phyloP scores from a whole-genome alignment of 2,329 filamentous ascomycete genomes.

The Aaosphaeria pasadenensis region DNA sequence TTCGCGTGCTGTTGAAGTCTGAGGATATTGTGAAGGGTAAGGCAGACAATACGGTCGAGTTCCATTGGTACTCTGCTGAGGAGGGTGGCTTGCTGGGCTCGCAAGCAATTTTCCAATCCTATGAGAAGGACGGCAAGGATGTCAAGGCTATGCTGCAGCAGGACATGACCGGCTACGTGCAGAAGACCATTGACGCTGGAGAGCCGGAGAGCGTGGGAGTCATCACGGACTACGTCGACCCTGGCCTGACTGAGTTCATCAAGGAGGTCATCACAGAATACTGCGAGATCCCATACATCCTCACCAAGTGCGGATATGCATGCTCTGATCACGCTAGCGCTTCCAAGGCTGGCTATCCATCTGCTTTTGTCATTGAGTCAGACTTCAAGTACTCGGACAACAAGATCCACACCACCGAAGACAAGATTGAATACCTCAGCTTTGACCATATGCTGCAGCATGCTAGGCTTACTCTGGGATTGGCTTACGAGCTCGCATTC shows the following conservation, averaged over 20 bases:
- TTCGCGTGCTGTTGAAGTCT: conserved; percentile 76
- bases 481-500: conserved; percentile 82
- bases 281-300: conserved; percentile 81
- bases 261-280: conserved; percentile 85
- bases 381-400: conserved; percentile 63
- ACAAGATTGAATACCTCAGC: conserved; percentile 68
- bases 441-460: conserved; percentile 94
- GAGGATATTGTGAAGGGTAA: conserved; percentile 67
- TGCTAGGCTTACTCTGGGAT: conserved; percentile 75
- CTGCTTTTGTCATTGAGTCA: conserved; percentile 73
- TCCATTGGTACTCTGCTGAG: conserved; percentile 94
- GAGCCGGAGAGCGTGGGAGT: conserved; percentile 84
- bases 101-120: conserved; percentile 82
- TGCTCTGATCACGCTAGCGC: conserved; percentile 74
- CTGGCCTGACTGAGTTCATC: conserved; percentile 80
- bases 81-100: conserved; percentile 84
- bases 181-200: conserved; percentile 78
- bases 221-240: conserved; percentile 87
- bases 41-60: conserved; percentile 83
- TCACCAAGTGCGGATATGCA: conserved; percentile 87
- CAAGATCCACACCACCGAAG: conserved; percentile 69
- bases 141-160: conserved; percentile 98
- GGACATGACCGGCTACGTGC: conserved; percentile 77
- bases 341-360: conserved; percentile 70
- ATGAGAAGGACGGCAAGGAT: conserved; percentile 68